Percentiles rank a stretch among this genome's conserved stretches.
Conservation (phyloP, 257 asterid species). For the Penstemon barbatus region DNA sequence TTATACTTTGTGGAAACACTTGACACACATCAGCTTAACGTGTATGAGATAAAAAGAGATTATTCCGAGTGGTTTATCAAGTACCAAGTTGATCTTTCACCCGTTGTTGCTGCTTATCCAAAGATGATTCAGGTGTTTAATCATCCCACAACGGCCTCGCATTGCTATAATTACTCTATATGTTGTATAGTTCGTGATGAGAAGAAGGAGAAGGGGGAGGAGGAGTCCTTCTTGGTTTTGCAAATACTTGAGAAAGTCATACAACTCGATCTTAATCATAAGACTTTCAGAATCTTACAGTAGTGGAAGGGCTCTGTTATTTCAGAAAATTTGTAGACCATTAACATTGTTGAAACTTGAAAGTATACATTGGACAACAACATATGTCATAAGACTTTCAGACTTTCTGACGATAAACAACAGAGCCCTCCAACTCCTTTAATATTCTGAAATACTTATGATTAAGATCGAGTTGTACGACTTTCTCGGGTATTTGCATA, state of each 20-base stretch:
- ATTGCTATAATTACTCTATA: neutral
- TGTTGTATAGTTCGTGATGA: conserved; percentile 3
- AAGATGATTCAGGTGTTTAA: neutral
- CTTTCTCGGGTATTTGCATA: too few species aligned
- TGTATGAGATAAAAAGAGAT: conserved; percentile 32
- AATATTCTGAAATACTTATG: too few species aligned
- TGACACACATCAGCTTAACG: conserved; percentile 8
- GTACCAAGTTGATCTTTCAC: conserved; percentile 24
- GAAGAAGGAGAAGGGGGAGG: neutral
- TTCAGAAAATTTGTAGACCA: too few species aligned
- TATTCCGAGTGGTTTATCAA: conserved; percentile 36
- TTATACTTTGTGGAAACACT: conserved; percentile 25
- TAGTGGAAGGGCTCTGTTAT: conserved; percentile 5
- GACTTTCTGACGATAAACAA: too few species aligned
- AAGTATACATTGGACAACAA: too few species aligned
- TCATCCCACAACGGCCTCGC: neutral
- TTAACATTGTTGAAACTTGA: too few species aligned
- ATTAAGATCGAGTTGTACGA: too few species aligned
- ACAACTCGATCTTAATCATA: neutral
- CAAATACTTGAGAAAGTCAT: conserved; percentile 26
- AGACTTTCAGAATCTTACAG: conserved; percentile 16
- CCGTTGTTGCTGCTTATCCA: conserved; percentile 20
- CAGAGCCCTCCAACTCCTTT: too few species aligned
- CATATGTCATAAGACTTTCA: too few species aligned
- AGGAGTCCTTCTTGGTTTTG: conserved; percentile 23